Conservation (phyloP, 768 basidiomycete species). For the Cystofilobasidium capitatum region DNA sequence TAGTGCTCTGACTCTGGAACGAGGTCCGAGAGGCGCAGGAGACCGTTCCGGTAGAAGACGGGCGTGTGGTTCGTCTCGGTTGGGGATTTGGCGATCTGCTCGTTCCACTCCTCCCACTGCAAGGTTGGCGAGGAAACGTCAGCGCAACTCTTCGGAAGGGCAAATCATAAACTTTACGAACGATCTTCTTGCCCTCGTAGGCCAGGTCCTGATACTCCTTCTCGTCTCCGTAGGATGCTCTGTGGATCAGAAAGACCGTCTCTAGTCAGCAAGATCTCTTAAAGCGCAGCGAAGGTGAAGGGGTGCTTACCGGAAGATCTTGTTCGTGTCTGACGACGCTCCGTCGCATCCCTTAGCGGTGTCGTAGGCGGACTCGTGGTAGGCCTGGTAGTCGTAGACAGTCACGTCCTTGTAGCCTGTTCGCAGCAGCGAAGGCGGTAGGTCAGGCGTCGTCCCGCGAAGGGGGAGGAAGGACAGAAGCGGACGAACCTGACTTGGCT, state of each 20-base stretch:
- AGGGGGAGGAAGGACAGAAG: neutral
- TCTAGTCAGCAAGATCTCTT: neutral
- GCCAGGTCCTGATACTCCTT: constrained; percentile 29
- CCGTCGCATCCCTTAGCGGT: constrained; percentile 30
- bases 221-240: constrained; percentile 16
- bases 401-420: constrained; percentile 29
- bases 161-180: too few relatives aligned
- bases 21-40: constrained; percentile 26
- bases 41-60: constrained; percentile 28
- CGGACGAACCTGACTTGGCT: constrained; percentile 12
- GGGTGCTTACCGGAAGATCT: constrained; percentile 29
- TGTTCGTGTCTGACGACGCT: constrained; percentile 30
- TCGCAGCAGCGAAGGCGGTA: neutral
- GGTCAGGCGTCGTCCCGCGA: neutral
- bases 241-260: constrained; percentile 23
- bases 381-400: constrained; percentile 29
- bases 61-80: constrained; percentile 26
- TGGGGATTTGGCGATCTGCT: constrained; percentile 21
- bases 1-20: neutral
- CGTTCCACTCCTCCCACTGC: constrained; percentile 32
- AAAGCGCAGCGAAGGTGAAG: constrained; percentile 21
- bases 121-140: too few relatives aligned
- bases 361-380: constrained; percentile 29
- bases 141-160: too few relatives aligned
- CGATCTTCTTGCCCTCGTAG: constrained; percentile 27